Percentiles rank a stretch among this genome's conserved stretches.
Conservation (phyloP, 768 basidiomycete species). For the Strobilomyces echinocephalus region DNA sequence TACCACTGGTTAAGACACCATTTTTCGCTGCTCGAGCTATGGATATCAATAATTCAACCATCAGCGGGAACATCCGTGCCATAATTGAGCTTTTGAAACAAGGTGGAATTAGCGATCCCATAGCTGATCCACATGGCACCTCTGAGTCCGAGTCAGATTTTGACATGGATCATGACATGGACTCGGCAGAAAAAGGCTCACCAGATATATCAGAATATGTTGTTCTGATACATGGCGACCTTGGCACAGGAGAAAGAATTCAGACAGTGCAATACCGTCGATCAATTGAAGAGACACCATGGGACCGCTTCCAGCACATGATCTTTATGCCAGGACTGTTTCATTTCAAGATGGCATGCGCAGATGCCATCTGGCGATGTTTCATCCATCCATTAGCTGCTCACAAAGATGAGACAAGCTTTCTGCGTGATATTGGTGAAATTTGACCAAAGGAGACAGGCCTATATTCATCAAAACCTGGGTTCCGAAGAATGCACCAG, state of each 20-base stretch:
- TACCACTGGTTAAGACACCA: neutral
- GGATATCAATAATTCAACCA: neutral
- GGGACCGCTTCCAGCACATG: conserved; percentile 28
- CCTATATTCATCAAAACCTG: too few relatives aligned
- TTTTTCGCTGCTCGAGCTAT: neutral
- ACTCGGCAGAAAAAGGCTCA: neutral
- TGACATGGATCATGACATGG: too few relatives aligned
- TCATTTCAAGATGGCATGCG: conserved; percentile 35
- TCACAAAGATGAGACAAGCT: too few relatives aligned
- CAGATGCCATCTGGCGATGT: too few relatives aligned
- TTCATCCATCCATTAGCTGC: too few relatives aligned
- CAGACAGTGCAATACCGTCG: fast-evolving
- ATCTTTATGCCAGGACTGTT: conserved; percentile 34
- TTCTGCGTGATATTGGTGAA: too few relatives aligned
- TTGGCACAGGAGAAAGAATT: neutral
- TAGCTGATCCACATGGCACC: too few relatives aligned
- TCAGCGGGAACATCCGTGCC: neutral
- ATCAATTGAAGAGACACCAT: conserved; percentile 15
- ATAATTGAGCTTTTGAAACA: neutral
- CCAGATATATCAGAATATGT: neutral
- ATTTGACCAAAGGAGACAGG: too few relatives aligned
- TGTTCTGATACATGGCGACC: neutral
- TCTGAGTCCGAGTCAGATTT: too few relatives aligned
- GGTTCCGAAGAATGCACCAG: too few relatives aligned
- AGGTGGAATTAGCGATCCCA: neutral